A percentile compares a stretch with the other conserved stretches of the same genome.
phyloP scores from a whole-genome alignment of 805 yeast species.

The Barnettozyma sucrosica region DNA sequence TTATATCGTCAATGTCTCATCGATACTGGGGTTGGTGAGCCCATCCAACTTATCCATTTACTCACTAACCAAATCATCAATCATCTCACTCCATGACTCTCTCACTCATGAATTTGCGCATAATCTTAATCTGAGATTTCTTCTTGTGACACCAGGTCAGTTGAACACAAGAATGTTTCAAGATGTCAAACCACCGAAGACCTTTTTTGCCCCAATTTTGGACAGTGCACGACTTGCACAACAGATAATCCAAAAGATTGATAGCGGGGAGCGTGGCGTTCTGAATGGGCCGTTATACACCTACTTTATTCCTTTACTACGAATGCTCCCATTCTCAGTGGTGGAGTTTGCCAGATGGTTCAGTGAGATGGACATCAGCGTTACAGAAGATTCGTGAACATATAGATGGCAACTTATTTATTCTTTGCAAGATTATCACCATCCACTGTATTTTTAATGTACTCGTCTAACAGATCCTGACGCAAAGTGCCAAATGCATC shows the following conservation, averaged over 20 bases:
- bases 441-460: slow-evolving; percentile 31
- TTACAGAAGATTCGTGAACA: slow-evolving; percentile 1
- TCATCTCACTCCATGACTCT: slow-evolving; percentile 79
- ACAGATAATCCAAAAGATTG: slow-evolving; percentile 46
- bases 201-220: slow-evolving; percentile 72
- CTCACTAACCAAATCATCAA: slow-evolving; percentile 83
- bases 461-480: slow-evolving; percentile 33
- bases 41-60: slow-evolving; percentile 75
- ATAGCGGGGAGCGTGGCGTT: slow-evolving; percentile 62
- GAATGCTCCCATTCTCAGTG: slow-evolving; percentile 64
- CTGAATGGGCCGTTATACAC: slow-evolving; percentile 72
- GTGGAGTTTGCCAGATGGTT: slow-evolving; percentile 34
- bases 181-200: slow-evolving; percentile 71
- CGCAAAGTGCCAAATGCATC: slow-evolving; percentile 39
- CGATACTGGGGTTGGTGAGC: slow-evolving; percentile 71
- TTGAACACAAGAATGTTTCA: slow-evolving; percentile 67
- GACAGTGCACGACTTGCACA: slow-evolving; percentile 54
- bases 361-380: slow-evolving; percentile 59
- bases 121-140: slow-evolving; percentile 54
- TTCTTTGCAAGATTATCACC: not conserved
- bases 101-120: slow-evolving; percentile 63
- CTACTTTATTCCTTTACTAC: slow-evolving; percentile 57
- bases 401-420: not conserved
- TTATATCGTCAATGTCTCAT: slow-evolving; percentile 70
- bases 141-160: slow-evolving; percentile 83